Base-by-base conservation (phyloP, 768 basidiomycete genomes). In the Kwoniella sp. region DNA sequence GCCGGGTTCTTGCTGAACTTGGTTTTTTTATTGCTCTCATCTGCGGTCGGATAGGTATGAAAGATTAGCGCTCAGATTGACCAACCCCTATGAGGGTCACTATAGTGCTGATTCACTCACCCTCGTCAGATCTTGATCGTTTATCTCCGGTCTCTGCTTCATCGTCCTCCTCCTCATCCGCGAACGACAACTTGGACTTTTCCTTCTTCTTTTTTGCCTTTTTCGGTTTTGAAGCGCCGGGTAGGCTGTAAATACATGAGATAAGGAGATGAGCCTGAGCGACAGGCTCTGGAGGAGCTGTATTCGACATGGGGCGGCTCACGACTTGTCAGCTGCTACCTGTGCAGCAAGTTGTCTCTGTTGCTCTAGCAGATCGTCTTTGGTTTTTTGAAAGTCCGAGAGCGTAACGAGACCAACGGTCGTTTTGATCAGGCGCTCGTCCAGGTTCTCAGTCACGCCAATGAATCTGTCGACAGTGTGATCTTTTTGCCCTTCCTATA, bases 1-100 rank as follows among this genome's bases (percentile, higher is more conserved):
- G 88, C 84, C 0, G 96, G 96, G 70, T 98, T 97, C 83, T 99
- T 98, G 79, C 89, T 87, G 46, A 94, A 86, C 79, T 90, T 92
- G 63, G 85, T 82, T 47, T 88, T 86, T 79, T 94, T 94, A 4
- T 83, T 69, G 0, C 36, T 46, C 9, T 46, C 57, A 13, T 68
- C 64, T 62, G 40, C 24, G 19, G 24, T 17, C 7, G 27, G 49
- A 9, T 29, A 24, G 54, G 1, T 83, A 82, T 19, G 84, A 87
- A 55, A 80, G 84, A 81, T 36, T 61, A 53, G 21, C 6, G 33
- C 33, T 5, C 33, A 33, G 33, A 5, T 33, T 15, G 8, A 44
- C 8, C 17, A 4, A 44, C 10, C 7, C 40, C 7, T 19, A 9
- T 44, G 10, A 8, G 33, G 24, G 33, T 37, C 21, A 8, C 19